Evolutionary conservation across 2,329 filamentous ascomycete species (phyloP), one percentile per base, ranked within the genome.

Genomic region (Alternaria panax): DNA sequence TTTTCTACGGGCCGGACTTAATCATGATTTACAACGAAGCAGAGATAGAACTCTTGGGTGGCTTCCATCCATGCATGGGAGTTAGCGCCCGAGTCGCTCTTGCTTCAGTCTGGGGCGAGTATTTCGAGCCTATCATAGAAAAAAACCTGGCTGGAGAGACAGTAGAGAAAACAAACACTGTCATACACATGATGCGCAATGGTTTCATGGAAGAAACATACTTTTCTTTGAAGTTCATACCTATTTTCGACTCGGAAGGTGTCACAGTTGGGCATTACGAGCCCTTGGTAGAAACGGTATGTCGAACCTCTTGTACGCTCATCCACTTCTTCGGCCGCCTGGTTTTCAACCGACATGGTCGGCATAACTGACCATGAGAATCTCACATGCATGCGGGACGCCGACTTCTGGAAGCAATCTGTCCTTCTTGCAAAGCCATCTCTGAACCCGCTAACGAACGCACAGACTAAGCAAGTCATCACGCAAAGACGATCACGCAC

Each of bases 181-280:
- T 86, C 45, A 82, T 93, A 1, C 92, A 92, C 67, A 82, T 94
- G 25, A 80, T 84, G 18, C 86, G 91, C 8, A 85, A 88, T 61
- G 86, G 87, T 1, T 91, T 85, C 61, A 76, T 91, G 5, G 90
- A 95, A 75, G 91, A 94, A 71, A 87, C 90, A 0, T 93, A 90
- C 71, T 93, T 93, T 73, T 90, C 88, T 14, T 92, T 90, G 87
- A 90, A 88, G 2, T 87, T 93, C 30, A 87, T 93, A 25, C 91
- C 91, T 0, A 81, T 93, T 42, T 83, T 93, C 2, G 90, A 90
- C 4, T 82, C 83, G 16, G 87, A 91, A 55, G 91, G 91, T 1
- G 84, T 85, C 11, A 88, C 92, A 8, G 84, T 90, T 46, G 91
- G 90, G 1, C 78, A 93, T 1, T 92, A 92, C 71, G 92, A 93